Percentiles rank a stretch among this genome's conserved stretches.
Evolutionary conservation across 148 eudicot species (phyloP).

Genomic region (Cornus suecica): DNA sequence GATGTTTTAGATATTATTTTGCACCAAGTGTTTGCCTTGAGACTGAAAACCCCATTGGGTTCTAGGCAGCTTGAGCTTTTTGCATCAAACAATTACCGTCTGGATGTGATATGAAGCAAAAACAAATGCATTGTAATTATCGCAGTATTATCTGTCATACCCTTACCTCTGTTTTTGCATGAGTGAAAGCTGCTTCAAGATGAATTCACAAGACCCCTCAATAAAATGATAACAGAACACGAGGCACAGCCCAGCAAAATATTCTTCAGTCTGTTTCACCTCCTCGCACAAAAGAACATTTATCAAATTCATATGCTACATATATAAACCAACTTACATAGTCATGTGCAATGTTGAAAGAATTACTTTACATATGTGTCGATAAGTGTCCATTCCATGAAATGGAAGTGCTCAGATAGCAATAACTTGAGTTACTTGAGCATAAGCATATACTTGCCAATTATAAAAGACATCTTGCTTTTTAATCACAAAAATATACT

Average conservation of each 20-base stretch:
- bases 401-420: neutral
- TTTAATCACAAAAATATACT: neutral
- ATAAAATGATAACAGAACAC: conserved; percentile 79
- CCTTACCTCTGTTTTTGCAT: conserved; percentile 88
- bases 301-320: conserved; percentile 15
- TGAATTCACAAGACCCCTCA: conserved; percentile 76
- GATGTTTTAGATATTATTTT: too few relatives aligned
- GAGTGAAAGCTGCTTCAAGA: conserved; percentile 73
- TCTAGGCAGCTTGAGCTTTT: too few relatives aligned
- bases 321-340: neutral
- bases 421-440: neutral
- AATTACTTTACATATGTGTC: too few relatives aligned
- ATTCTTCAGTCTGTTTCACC: conserved; percentile 81
- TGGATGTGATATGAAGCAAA: neutral
- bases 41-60: too few relatives aligned
- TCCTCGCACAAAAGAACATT: conserved; percentile 25
- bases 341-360: neutral
- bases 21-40: too few relatives aligned
- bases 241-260: conserved; percentile 53
- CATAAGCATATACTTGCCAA: neutral
- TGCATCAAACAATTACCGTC: too few relatives aligned
- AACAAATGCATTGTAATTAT: conserved; percentile 1
- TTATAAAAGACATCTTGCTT: neutral
- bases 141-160: conserved; percentile 12
- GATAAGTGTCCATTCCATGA: neutral